Evolutionary conservation across 768 basidiomycete species (phyloP).

Genomic region (Auriscalpium orientale): DNA sequence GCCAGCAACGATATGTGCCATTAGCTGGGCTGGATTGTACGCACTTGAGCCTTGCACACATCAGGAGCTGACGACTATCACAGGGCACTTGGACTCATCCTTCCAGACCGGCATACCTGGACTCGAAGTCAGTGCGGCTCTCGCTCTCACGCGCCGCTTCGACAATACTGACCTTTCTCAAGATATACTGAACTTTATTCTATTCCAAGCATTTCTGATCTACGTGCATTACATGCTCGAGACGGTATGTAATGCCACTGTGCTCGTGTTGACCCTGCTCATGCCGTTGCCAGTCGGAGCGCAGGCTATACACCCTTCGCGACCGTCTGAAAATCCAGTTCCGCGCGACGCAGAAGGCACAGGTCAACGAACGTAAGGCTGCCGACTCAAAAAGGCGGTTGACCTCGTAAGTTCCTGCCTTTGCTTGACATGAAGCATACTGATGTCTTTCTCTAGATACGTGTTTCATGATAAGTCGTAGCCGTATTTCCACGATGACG

Average conservation of each 20-base stretch:
- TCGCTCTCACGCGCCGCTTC: background rate
- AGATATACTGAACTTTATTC: conserved; percentile 63
- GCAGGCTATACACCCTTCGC: conserved; percentile 41
- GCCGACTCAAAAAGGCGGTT: conserved; percentile 78
- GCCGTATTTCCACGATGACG: conserved; percentile 20
- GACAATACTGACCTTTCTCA: conserved; percentile 1
- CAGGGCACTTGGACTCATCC: conserved; percentile 28
- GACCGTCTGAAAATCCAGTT: conserved; percentile 49
- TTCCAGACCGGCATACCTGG: conserved; percentile 32
- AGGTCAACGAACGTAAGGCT: conserved; percentile 54
- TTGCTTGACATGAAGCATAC: conserved; percentile 4
- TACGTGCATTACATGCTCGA: conserved; percentile 50
- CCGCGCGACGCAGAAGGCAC: conserved; percentile 53
- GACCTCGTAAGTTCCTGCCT: conserved; percentile 58
- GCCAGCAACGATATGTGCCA: conserved; percentile 53
- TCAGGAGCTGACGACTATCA: conserved; percentile 18
- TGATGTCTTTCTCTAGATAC: conserved; percentile 35
- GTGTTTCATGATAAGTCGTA: conserved; percentile 68
- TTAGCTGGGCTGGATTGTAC: conserved; percentile 46
- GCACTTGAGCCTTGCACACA: conserved; percentile 18
- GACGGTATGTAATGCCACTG: conserved; percentile 23
- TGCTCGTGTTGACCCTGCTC: no score
- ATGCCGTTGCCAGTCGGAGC: conserved; percentile 26
- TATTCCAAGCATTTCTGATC: conserved; percentile 78
- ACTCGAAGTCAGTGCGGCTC: conserved; percentile 27